Evolutionary conservation across 768 basidiomycete species (phyloP).

Genomic region (Pulveroboletus sp.): DNA sequence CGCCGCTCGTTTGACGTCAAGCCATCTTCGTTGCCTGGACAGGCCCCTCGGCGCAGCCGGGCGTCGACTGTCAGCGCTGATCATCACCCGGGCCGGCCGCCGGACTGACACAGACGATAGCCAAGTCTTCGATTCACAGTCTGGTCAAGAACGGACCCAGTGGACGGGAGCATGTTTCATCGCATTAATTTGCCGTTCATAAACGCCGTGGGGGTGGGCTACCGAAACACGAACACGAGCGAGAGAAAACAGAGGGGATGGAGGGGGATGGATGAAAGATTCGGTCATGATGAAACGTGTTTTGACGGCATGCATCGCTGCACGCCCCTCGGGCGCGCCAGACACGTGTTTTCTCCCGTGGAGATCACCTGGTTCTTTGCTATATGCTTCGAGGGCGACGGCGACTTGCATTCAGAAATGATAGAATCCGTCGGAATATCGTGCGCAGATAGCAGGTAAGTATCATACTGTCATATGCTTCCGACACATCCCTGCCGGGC

Average conservation of each 20-base stretch:
- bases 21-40: no score
- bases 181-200: neutral
- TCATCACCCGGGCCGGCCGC: neutral
- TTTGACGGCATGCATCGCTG: neutral
- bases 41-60: no score
- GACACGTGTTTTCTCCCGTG: neutral
- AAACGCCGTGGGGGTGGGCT: neutral
- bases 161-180: neutral
- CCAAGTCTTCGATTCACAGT: no score
- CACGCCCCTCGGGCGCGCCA: neutral
- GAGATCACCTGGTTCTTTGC: neutral
- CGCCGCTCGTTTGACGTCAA: neutral
- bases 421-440: neutral
- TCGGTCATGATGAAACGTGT: neutral
- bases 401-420: neutral
- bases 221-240: neutral
- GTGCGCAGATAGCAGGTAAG: neutral
- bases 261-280: no score
- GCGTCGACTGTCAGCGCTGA: no score
- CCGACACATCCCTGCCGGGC: neutral
- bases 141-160: no score
- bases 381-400: neutral
- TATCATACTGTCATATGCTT: neutral
- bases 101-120: no score
- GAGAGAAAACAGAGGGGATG: neutral